phyloP scores from a whole-genome alignment of 768 basidiomycete genomes.

The Amanita subjunquillea region DNA sequence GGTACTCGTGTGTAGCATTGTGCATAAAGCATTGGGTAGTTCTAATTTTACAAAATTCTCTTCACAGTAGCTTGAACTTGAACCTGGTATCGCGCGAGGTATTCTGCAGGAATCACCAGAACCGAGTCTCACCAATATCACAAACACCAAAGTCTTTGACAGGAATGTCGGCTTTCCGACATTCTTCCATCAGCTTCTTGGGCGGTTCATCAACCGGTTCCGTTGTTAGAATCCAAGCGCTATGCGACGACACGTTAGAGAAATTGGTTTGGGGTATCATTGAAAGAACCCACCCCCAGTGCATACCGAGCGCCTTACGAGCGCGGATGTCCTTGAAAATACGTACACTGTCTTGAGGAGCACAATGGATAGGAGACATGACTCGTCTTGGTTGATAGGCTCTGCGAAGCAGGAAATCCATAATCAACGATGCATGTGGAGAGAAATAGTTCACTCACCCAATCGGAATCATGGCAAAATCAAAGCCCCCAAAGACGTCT shows the following conservation, averaged over 20 bases:
- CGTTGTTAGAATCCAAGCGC: conserved; percentile 42
- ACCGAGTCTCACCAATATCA: conserved; percentile 51
- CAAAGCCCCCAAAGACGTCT: conserved; percentile 48
- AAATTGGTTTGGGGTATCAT: neutral
- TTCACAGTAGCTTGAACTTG: neutral
- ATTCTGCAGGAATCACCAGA: conserved; percentile 12
- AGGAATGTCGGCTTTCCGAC: conserved; percentile 39
- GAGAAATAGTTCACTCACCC: conserved; percentile 26
- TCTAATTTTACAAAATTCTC: neutral
- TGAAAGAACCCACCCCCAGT: conserved; percentile 44
- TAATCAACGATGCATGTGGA: conserved; percentile 9
- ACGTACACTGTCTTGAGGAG: conserved; percentile 58
- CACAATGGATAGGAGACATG: conserved; percentile 54
- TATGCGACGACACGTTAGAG: conserved; percentile 10
- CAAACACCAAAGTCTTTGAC: conserved; percentile 45
- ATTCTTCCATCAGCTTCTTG: conserved; percentile 38
- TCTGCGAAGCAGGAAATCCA: conserved; percentile 19
- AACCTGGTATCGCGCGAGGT: neutral
- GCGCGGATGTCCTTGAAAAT: conserved; percentile 57
- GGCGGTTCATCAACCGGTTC: conserved; percentile 58
- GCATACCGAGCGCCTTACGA: conserved; percentile 55
- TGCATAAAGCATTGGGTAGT: neutral
- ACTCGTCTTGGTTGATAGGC: conserved; percentile 46
- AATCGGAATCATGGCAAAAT: conserved; percentile 65
- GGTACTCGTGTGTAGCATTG: neutral